These are phyloP conservation scores for Aquilaria yunnanensis DNA, from an alignment of 345 rosid species.

Conservation along the genomic window DNA sequence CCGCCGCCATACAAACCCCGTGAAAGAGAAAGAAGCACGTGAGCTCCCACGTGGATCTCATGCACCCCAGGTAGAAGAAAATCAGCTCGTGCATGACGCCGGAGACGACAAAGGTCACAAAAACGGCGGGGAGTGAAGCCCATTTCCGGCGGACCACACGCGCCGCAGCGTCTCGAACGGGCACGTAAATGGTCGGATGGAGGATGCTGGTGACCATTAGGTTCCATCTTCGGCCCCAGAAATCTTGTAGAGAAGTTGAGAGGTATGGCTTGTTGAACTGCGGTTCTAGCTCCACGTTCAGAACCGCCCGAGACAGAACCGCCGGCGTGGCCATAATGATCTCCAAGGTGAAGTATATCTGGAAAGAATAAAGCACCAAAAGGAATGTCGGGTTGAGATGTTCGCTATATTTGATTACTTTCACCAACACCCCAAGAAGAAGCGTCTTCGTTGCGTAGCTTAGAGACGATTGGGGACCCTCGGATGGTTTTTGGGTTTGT, in stretches of 20 bases:
- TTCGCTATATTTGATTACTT: slow-evolving; percentile 11
- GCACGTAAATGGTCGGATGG: slow-evolving; percentile 18
- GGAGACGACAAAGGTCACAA: slow-evolving; percentile 11
- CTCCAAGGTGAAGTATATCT: slow-evolving; percentile 13
- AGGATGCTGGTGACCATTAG: slow-evolving; percentile 22
- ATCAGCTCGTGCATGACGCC: slow-evolving; percentile 27
- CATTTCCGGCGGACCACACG: background rate
- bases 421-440: slow-evolving; percentile 15
- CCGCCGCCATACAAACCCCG: slow-evolving; percentile 8
- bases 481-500: background rate
- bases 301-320: slow-evolving; percentile 1
- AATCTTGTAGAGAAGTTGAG: slow-evolving; percentile 29
- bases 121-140: background rate
- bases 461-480: slow-evolving; percentile 7
- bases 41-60: slow-evolving; percentile 19
- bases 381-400: slow-evolving; percentile 8
- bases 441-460: slow-evolving; percentile 26
- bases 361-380: background rate
- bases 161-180: background rate
- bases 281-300: slow-evolving; percentile 27
- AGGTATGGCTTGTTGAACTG: slow-evolving; percentile 42
- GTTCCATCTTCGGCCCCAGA: slow-evolving; percentile 34
- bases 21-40: slow-evolving; percentile 25
- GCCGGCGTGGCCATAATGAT: background rate
- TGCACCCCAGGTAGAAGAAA: slow-evolving; percentile 17